Base-by-base conservation (phyloP, 2,329 filamentous ascomycete species). In the Biscogniauxia mediterranea region DNA sequence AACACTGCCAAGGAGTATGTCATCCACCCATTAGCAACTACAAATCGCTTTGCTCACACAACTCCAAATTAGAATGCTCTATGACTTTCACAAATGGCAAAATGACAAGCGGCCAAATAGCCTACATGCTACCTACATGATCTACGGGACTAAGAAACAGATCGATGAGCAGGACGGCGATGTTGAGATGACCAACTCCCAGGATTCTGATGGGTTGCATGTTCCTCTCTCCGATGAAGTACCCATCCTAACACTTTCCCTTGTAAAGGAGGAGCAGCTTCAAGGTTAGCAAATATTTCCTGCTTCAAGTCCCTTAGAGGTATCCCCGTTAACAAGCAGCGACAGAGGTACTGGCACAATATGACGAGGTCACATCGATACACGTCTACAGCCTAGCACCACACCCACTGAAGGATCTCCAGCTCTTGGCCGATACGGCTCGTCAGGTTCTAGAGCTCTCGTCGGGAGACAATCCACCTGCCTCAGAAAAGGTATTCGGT, bases 51-150 rank as follows among this genome's bases (percentile, higher is more conserved):
- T 26, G 23, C 61, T 65, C 11, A 71, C 56, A 20, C 1, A 38
- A 58, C 42, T n/a, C 19, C 5, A 23, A 23, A 23, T 23, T 57
- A 96, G 89, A 75, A 96, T 95, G 85, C 86, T 93, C 17, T 96
- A 86, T 76, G 91, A 96, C 32, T 98, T 96, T 68, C 86, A 97
- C 74, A 82, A 83, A 64, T 85, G 82, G 60, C 90, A 96, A 73
- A 96, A 93, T 75, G 82, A 80, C 58, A 91, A 89, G 75, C 89
- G 87, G 63, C 83, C 90, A 0, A 84, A 86, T 21, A 89, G 87
- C 25, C 81, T 97, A n/a, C 86, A 96, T 77, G 95, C 94, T 52
- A 97, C 93, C n/a, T 99, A 97, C 76, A 80, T 97, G 55, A 74
- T 99, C 53, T 90, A 88, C 56, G 95, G 94, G 49, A 84, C 80